Conservation (phyloP, 768 basidiomycete species). For the Suillus lakei region DNA sequence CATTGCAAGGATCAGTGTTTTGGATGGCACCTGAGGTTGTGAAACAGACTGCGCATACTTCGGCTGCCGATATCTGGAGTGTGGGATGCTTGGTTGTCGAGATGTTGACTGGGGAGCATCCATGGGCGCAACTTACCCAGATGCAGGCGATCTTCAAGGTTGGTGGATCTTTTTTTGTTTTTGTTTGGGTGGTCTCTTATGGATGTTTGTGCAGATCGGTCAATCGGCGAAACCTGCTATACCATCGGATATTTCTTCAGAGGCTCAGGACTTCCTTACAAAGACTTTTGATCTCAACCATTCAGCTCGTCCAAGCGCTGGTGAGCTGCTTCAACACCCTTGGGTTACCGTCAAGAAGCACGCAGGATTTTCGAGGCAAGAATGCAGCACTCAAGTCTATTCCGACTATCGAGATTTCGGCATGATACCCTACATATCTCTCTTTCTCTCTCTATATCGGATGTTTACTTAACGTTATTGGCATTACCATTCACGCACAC, state of each 20-base stretch:
- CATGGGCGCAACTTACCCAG: slow-evolving; percentile 94
- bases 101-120: slow-evolving; percentile 96
- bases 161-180: neutral
- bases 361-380: slow-evolving; percentile 20
- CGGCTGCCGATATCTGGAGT: slow-evolving; percentile 96
- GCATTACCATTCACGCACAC: neutral
- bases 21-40: slow-evolving; percentile 99
- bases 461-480: slow-evolving; percentile 4
- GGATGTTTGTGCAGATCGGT: slow-evolving; percentile 68
- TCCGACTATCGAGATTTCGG: slow-evolving; percentile 35
- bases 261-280: slow-evolving; percentile 86
- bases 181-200: neutral
- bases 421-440: slow-evolving; percentile 16
- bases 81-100: slow-evolving; percentile 94
- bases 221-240: slow-evolving; percentile 86
- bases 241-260: slow-evolving; percentile 88
- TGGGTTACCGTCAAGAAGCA: slow-evolving; percentile 62
- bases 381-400: slow-evolving; percentile 24
- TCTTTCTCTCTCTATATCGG: neutral
- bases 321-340: slow-evolving; percentile 71
- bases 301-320: slow-evolving; percentile 77
- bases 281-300: slow-evolving; percentile 89
- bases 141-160: slow-evolving; percentile 99
- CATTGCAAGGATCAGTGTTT: slow-evolving; percentile 96
- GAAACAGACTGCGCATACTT: slow-evolving; percentile 90